These are phyloP conservation scores for Exobasidium cylindrosporum DNA, from an alignment of 1,284 basidiomycete species.

Conservation along the genomic window DNA sequence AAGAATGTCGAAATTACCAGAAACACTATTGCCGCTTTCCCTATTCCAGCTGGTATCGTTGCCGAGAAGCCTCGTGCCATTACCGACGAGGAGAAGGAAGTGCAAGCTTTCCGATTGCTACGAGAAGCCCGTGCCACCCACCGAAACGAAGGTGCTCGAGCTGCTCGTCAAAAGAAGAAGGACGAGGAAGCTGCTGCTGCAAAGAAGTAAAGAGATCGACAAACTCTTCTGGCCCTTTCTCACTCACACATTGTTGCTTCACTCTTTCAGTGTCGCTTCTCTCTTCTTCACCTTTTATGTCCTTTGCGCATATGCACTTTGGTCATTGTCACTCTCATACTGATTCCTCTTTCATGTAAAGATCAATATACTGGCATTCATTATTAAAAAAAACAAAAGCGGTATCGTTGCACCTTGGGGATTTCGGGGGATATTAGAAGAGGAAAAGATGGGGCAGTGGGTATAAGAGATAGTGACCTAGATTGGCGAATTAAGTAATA, in stretches of 20 bases:
- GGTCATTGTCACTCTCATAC: background rate
- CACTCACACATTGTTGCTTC: background rate
- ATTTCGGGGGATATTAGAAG: too few relatives aligned
- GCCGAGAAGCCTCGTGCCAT: conserved; percentile 87
- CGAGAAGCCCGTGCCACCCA: conserved; percentile 79
- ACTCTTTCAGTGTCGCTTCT: background rate
- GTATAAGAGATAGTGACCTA: too few relatives aligned
- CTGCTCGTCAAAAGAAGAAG: conserved; percentile 65
- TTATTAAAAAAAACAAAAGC: too few relatives aligned
- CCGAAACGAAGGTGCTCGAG: conserved; percentile 83
- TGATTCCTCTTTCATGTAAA: background rate
- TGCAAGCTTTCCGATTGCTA: conserved; percentile 77
- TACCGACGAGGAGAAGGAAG: conserved; percentile 83
- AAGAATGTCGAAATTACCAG: conserved; percentile 78
- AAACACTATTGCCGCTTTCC: conserved; percentile 54
- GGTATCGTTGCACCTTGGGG: too few relatives aligned
- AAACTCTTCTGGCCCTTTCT: background rate
- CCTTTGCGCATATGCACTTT: background rate
- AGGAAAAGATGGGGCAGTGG: too few relatives aligned
- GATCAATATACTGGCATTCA: background rate
- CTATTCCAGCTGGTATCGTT: conserved; percentile 67
- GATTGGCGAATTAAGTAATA: too few relatives aligned
- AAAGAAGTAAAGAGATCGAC: conserved; percentile 69
- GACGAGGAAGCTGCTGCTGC: conserved; percentile 87
- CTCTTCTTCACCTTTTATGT: background rate